phyloP scores from a whole-genome alignment of 2,329 filamentous ascomycete genomes.

The Neoscytalidium dimidiatum region DNA sequence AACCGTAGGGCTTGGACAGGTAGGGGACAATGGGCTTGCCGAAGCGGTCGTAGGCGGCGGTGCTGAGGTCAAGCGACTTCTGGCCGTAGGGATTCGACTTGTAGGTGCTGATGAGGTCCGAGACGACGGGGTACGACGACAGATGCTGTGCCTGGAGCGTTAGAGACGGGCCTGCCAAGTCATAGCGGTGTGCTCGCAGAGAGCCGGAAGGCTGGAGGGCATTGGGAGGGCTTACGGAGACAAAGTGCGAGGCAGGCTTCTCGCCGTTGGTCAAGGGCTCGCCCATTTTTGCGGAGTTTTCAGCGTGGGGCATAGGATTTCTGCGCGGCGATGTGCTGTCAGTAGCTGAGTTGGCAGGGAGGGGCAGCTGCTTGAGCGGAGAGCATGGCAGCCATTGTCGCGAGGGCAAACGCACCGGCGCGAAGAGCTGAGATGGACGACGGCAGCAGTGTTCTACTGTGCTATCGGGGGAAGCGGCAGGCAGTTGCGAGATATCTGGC shows the following conservation, averaged over 20 bases:
- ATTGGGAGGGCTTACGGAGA: slow-evolving; percentile 36
- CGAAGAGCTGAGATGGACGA: neutral
- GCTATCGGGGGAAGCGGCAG: neutral
- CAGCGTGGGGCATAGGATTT: slow-evolving; percentile 20
- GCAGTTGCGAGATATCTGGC: slow-evolving; percentile 1
- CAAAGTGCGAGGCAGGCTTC: slow-evolving; percentile 39
- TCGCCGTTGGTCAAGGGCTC: slow-evolving; percentile 43
- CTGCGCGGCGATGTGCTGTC: neutral
- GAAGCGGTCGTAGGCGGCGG: slow-evolving; percentile 73
- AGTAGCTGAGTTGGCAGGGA: neutral
- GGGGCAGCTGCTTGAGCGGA: neutral
- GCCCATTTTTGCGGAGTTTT: slow-evolving; percentile 35
- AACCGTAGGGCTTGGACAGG: slow-evolving; percentile 76
- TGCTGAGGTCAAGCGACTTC: slow-evolving; percentile 75
- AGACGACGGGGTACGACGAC: slow-evolving; percentile 78
- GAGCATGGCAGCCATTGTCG: neutral
- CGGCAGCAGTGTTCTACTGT: neutral
- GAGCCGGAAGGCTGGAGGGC: neutral
- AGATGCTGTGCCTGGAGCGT: slow-evolving; percentile 64
- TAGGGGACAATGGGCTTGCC: slow-evolving; percentile 78
- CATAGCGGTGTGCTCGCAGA: neutral
- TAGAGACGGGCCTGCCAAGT: slow-evolving; percentile 16
- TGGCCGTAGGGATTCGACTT: slow-evolving; percentile 81
- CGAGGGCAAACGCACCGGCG: neutral
- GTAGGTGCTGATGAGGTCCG: slow-evolving; percentile 75